Conservation (phyloP, 345 rosid genomes). For the Citrus medica region DNA sequence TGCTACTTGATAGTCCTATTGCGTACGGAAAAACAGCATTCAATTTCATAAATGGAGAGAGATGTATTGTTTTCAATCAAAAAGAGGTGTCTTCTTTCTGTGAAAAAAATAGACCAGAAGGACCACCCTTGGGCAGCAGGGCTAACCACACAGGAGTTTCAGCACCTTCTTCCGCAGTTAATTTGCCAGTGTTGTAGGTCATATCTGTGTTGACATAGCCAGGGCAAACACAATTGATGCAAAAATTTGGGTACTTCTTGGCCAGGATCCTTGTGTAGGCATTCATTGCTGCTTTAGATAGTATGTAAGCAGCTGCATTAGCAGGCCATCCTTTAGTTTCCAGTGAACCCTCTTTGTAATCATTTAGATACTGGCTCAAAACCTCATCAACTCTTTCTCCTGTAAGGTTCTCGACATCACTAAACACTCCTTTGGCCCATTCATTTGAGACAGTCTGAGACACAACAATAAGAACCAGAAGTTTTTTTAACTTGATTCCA, state of each 20-base stretch:
- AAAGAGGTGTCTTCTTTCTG: neutral
- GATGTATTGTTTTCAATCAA: neutral
- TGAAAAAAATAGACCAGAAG: constrained; percentile 42
- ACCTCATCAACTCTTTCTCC: neutral
- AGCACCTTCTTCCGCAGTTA: constrained; percentile 40
- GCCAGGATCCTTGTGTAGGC: constrained; percentile 22
- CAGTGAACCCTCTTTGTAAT: neutral
- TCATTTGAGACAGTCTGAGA: constrained; percentile 15
- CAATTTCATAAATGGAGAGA: neutral
- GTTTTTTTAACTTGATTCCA: neutral
- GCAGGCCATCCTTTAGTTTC: neutral
- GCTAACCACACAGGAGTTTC: constrained; percentile 37
- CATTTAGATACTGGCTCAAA: neutral
- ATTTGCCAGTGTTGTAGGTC: constrained; percentile 28
- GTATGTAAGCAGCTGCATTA: neutral
- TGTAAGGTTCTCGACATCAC: neutral
- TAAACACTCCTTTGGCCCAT: neutral
- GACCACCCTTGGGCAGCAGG: constrained; percentile 34
- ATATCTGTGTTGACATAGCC: constrained; percentile 48
- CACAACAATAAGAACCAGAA: constrained; percentile 3
- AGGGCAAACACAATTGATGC: constrained; percentile 48
- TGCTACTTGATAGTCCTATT: no score
- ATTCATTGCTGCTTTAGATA: neutral
- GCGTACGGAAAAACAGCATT: no score
- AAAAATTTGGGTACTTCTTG: constrained; percentile 25